Conservation (phyloP, 2,329 filamentous ascomycete genomes). For the Achaetomium macrosporum region DNA sequence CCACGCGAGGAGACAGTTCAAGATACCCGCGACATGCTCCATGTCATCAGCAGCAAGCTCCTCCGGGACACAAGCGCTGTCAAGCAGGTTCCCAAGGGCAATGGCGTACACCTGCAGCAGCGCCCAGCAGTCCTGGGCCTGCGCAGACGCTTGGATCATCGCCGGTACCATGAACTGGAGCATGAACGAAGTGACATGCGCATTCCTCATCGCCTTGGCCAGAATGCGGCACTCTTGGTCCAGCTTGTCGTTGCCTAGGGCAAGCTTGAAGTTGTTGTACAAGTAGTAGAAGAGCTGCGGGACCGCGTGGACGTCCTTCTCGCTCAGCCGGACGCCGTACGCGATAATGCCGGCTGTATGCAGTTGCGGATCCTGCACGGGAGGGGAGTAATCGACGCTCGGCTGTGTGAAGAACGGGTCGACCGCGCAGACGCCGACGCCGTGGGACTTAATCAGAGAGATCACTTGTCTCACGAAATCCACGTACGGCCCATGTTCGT, state of each 20-base stretch:
- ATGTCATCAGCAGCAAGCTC: conserved; percentile 25
- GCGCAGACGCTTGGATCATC: conserved; percentile 37
- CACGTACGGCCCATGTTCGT: conserved; percentile 43
- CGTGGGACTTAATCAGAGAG: conserved; percentile 49
- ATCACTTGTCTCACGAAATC: conserved; percentile 48
- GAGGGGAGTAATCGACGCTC: conserved; percentile 50
- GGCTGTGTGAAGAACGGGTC: conserved; percentile 53
- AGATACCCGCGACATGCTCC: conserved; percentile 3
- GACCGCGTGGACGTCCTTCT: conserved; percentile 43
- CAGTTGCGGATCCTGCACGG: conserved; percentile 49
- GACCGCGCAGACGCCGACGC: conserved; percentile 46
- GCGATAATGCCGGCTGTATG: conserved; percentile 51
- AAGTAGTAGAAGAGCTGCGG: conserved; percentile 52
- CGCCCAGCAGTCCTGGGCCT: conserved; percentile 37
- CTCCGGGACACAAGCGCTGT: conserved; percentile 30
- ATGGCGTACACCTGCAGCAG: conserved; percentile 46
- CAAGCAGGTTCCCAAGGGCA: conserved; percentile 36
- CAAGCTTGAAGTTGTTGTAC: conserved; percentile 52
- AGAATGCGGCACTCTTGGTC: conserved; percentile 42
- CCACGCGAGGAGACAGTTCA: conserved; percentile 15
- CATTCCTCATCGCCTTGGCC: conserved; percentile 41
- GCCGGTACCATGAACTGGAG: conserved; percentile 50
- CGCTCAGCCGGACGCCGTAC: conserved; percentile 49
- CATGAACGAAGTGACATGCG: conserved; percentile 42
- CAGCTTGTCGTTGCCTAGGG: conserved; percentile 45